Conservation (phyloP, 1,284 basidiomycete genomes). For the Somion occarium region DNA sequence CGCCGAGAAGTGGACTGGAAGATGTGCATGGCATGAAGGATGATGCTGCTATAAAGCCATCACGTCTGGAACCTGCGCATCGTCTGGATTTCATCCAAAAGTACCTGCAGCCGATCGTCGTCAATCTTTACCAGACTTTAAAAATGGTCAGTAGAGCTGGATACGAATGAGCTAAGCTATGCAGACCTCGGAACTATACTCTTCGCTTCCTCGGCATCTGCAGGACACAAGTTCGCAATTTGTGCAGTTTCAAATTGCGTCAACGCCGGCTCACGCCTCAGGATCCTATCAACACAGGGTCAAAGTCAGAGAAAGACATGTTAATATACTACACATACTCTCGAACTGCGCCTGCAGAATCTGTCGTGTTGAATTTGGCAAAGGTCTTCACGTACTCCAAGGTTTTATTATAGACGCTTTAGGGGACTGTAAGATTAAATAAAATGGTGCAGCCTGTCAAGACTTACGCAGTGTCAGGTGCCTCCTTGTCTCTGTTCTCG, state of each 20-base stretch:
- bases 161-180: neutral
- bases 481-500: constrained; percentile 80
- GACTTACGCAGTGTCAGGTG: constrained; percentile 79
- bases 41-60: neutral
- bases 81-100: constrained; percentile 84
- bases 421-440: neutral
- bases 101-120: constrained; percentile 76
- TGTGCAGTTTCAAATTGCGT: constrained; percentile 92
- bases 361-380: constrained; percentile 83
- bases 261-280: constrained; percentile 69
- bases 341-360: constrained; percentile 84
- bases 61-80: constrained; percentile 84
- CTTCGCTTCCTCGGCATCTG: constrained; percentile 86
- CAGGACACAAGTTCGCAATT: constrained; percentile 87
- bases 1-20: no score
- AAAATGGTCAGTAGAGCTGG: constrained; percentile 3
- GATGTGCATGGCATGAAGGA: no score
- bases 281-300: constrained; percentile 41
- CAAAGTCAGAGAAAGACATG: neutral
- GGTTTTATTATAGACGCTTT: constrained; percentile 88
- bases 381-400: constrained; percentile 90
- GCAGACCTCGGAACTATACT: constrained; percentile 81
- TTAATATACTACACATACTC: constrained; percentile 49
- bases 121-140: constrained; percentile 80
- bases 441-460: neutral